Percentiles rank a stretch among this genome's conserved stretches.
These are phyloP conservation scores for Saccharomycopsis guyanensis DNA, from an alignment of 805 yeast species.

Conservation along the genomic window DNA sequence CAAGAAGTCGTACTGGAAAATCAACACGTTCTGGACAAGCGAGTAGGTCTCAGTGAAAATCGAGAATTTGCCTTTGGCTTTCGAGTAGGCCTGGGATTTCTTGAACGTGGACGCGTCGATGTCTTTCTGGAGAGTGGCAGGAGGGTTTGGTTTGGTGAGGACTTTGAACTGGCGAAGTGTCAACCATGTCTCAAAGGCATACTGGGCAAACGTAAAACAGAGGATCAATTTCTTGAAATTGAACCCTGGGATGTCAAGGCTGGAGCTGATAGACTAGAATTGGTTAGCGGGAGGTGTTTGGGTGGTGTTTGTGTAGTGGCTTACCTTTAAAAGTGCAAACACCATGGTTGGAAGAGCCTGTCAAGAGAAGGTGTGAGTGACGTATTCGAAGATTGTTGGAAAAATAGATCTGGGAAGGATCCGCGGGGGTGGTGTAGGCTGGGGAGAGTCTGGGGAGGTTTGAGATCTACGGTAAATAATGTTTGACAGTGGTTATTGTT, in stretches of 20 bases:
- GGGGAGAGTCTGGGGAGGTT: no score
- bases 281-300: background rate
- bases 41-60: constrained; percentile 45
- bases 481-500: no score
- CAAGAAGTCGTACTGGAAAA: constrained; percentile 53
- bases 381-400: background rate
- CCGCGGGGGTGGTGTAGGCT: background rate
- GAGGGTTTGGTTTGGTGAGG: constrained; percentile 49
- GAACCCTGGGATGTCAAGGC: constrained; percentile 38
- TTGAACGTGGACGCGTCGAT: constrained; percentile 66
- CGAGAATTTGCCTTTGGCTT: constrained; percentile 69
- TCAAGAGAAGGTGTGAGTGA: background rate
- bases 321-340: constrained; percentile 1
- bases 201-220: constrained; percentile 70
- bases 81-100: constrained; percentile 70
- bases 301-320: background rate
- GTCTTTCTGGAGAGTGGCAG: constrained; percentile 59
- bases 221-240: constrained; percentile 76
- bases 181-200: constrained; percentile 64
- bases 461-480: no score
- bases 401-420: background rate
- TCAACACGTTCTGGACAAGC: constrained; percentile 47
- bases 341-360: constrained; percentile 1
- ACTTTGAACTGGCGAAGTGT: constrained; percentile 71
- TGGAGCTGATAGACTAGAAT: constrained; percentile 6